phyloP scores from a whole-genome alignment of 768 basidiomycete species.

The Goffeauzyma gilvescens region DNA sequence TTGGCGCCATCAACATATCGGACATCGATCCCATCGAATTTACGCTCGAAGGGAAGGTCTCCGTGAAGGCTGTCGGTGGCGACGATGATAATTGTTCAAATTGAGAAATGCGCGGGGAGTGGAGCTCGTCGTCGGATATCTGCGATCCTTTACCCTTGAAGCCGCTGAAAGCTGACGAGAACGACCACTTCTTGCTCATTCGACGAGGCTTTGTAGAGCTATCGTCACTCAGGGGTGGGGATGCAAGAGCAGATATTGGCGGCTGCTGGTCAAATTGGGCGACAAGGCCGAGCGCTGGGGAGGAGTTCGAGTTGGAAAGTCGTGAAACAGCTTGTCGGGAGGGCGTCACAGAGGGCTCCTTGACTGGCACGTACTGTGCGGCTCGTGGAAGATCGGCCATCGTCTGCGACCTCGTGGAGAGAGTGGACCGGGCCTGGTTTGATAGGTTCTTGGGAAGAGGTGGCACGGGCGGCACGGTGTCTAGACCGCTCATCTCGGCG shows the following conservation, averaged over 20 bases:
- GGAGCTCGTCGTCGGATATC: too few species aligned
- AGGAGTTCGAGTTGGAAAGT: constrained; percentile 63
- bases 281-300: constrained; percentile 50
- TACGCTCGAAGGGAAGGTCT: too few species aligned
- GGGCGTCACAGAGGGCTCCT: not conserved
- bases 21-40: too few species aligned
- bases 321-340: constrained; percentile 36
- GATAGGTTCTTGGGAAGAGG: constrained; percentile 27
- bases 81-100: too few species aligned
- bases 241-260: too few species aligned
- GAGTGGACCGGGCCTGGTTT: constrained; percentile 15
- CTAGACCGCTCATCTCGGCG: too few species aligned
- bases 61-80: too few species aligned
- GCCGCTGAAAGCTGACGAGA: constrained; percentile 30
- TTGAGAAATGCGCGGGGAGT: too few species aligned
- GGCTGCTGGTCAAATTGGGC: too few species aligned
- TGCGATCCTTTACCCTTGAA: too few species aligned
- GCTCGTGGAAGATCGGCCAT: not conserved
- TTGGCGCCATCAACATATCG: too few species aligned
- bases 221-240: too few species aligned
- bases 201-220: constrained; percentile 4
- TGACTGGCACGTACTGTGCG: constrained; percentile 7
- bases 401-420: constrained; percentile 3
- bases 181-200: constrained; percentile 32
- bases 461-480: constrained; percentile 27